phyloP scores from a whole-genome alignment of 139 green algal species.

The Ettlia oleoabundans region DNA sequence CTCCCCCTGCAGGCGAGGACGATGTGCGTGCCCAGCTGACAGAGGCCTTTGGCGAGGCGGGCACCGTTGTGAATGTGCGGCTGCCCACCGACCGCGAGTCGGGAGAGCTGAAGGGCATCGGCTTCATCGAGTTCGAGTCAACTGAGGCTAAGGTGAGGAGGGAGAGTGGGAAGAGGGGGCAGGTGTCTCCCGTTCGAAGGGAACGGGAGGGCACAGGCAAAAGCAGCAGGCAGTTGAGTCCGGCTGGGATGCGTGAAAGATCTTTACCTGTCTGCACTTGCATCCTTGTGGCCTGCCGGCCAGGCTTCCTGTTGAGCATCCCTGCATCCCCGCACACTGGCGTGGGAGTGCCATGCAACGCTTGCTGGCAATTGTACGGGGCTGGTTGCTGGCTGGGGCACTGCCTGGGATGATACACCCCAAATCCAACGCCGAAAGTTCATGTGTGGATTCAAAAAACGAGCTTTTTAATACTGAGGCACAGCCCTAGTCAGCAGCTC shows the following conservation, averaged over 20 bases:
- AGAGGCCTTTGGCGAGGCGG: conserved; percentile 66
- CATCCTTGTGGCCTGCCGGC: no score
- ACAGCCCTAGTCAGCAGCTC: neutral
- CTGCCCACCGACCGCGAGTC: conserved; percentile 81
- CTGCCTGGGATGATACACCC: conserved; percentile 27
- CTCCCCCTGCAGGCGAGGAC: conserved; percentile 59
- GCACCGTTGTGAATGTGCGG: conserved; percentile 67
- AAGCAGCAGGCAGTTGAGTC: no score
- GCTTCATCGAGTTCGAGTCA: conserved; percentile 75
- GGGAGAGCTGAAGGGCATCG: conserved; percentile 79
- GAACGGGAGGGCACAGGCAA: no score
- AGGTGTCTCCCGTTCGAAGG: no score
- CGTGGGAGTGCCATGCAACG: no score
- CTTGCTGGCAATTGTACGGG: no score
- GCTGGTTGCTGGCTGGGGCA: neutral
- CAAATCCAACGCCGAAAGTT: conserved; percentile 34
- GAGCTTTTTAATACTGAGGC: conserved; percentile 45
- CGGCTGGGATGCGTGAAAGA: no score
- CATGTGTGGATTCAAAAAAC: conserved; percentile 34
- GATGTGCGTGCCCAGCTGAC: conserved; percentile 66
- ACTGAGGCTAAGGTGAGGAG: conserved; percentile 64
- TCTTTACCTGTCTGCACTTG: no score
- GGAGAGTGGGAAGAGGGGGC: no score
- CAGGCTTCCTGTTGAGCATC: no score
- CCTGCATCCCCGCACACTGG: no score